Conservation (phyloP, 139 green algal species). For the Nannochloris sp. region DNA sequence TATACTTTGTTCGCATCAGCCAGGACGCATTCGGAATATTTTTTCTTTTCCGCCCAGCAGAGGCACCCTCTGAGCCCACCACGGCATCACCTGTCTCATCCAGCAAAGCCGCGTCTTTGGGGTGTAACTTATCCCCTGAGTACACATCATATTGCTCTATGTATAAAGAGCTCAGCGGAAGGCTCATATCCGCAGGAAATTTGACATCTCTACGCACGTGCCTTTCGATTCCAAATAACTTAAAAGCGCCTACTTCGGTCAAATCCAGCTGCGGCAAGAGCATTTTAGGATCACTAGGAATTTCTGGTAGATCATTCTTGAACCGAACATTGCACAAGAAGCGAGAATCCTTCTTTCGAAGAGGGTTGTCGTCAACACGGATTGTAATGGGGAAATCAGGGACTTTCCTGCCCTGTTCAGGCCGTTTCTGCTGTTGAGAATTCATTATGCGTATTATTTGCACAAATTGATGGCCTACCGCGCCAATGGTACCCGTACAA, state of each 20-base stretch:
- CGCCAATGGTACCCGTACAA: too few relatives aligned
- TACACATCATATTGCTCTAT: conserved; percentile 45
- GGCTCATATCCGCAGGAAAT: conserved; percentile 43
- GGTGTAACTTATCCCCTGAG: conserved; percentile 22
- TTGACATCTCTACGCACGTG: conserved; percentile 43
- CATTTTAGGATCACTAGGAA: conserved; percentile 65
- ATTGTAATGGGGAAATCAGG: conserved; percentile 18
- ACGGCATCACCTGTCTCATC: conserved; percentile 5
- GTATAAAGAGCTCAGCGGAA: conserved; percentile 49
- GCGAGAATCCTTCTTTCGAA: conserved; percentile 38
- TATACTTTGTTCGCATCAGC: conserved; percentile 62
- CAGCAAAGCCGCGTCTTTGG: conserved; percentile 40
- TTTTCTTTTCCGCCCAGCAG: background rate
- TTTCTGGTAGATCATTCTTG: conserved; percentile 56
- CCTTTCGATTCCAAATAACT: conserved; percentile 48
- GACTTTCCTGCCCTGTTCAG: background rate
- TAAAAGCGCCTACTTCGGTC: conserved; percentile 39
- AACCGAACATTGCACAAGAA: conserved; percentile 60
- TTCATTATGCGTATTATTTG: too few relatives aligned
- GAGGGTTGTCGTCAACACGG: conserved; percentile 6
- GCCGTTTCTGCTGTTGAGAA: background rate
- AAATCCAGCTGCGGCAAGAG: conserved; percentile 39
- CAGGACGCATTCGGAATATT: conserved; percentile 35
- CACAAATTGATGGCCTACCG: too few relatives aligned
- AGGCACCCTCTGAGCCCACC: conserved; percentile 2